phyloP scores from a whole-genome alignment of 2,329 filamentous ascomycete genomes.

The Whalleya microplaca region DNA sequence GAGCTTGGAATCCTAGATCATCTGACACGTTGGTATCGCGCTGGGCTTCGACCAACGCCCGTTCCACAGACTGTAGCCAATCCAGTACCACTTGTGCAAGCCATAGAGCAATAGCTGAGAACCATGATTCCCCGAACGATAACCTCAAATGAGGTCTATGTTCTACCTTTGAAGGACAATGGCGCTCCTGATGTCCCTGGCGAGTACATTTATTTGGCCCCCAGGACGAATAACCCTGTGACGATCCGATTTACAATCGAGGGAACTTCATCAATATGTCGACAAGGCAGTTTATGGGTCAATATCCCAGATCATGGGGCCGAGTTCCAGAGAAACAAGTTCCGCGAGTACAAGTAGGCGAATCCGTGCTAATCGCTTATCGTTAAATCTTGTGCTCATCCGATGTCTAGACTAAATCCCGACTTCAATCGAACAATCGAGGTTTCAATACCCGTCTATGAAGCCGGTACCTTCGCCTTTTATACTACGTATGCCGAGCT shows the following conservation, averaged over 20 bases:
- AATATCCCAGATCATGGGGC: constrained; percentile 83
- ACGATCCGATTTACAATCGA: constrained; percentile 87
- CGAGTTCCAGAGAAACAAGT: constrained; percentile 76
- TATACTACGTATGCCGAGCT: constrained; percentile 91
- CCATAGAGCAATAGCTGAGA: neutral
- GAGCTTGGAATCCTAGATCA: neutral
- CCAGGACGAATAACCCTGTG: constrained; percentile 73
- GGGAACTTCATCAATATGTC: constrained; percentile 93
- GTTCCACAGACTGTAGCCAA: too few relatives aligned
- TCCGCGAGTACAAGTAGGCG: constrained; percentile 85
- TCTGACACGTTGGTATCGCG: neutral
- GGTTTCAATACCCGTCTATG: constrained; percentile 83
- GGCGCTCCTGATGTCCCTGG: constrained; percentile 88
- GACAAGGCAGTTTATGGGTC: constrained; percentile 93
- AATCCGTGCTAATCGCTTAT: neutral
- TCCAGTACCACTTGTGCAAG: neutral
- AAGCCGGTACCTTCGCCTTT: constrained; percentile 88
- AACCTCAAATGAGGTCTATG: constrained; percentile 75
- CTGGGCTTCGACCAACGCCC: neutral
- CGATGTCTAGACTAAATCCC: constrained; percentile 69
- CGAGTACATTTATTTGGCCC: constrained; percentile 88
- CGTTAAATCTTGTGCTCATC: constrained; percentile 10
- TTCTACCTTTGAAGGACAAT: constrained; percentile 88
- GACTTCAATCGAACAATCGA: constrained; percentile 92
- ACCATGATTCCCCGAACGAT: constrained; percentile 63